These are phyloP conservation scores for Sparassis latifolia DNA, from an alignment of 1,284 basidiomycete genomes.

Conservation along the genomic window DNA sequence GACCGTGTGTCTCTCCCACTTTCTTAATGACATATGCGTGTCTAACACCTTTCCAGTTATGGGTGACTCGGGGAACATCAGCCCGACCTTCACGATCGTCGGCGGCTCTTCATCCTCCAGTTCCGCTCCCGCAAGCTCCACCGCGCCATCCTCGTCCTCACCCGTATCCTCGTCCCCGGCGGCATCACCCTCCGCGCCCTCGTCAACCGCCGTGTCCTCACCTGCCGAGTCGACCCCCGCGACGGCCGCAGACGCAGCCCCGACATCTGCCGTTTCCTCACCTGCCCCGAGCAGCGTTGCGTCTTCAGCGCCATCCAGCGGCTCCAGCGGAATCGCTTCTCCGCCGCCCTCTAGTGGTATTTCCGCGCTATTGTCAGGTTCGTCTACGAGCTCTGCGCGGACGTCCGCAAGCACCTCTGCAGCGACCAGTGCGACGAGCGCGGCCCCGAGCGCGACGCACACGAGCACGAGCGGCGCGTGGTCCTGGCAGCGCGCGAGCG, in stretches of 20 bases:
- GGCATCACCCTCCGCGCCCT: background rate
- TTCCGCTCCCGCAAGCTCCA: conserved; percentile 1
- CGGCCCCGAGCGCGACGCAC: background rate
- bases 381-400: background rate
- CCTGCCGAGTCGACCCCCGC: background rate
- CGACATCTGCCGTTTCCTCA: too few relatives aligned
- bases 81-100: conserved; percentile 31
- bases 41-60: conserved; percentile 30
- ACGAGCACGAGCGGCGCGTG: conserved; percentile 2
- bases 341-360: too few relatives aligned
- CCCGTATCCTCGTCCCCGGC: background rate
- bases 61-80: conserved; percentile 45
- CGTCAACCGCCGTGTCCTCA: background rate
- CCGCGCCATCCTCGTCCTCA: background rate
- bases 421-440: background rate
- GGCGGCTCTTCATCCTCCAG: conserved; percentile 9
- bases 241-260: too few relatives aligned
- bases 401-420: background rate
- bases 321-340: too few relatives aligned
- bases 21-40: background rate
- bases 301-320: too few relatives aligned
- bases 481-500: background rate
- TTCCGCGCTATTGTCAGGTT: too few relatives aligned
- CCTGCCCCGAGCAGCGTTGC: too few relatives aligned
- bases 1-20: conserved; percentile 16